Evolutionary conservation across 1,139 yeast genomes (phyloP), one percentile per base, ranked within the genome.

Genomic region (Magnusiomyces tetraspermus): DNA sequence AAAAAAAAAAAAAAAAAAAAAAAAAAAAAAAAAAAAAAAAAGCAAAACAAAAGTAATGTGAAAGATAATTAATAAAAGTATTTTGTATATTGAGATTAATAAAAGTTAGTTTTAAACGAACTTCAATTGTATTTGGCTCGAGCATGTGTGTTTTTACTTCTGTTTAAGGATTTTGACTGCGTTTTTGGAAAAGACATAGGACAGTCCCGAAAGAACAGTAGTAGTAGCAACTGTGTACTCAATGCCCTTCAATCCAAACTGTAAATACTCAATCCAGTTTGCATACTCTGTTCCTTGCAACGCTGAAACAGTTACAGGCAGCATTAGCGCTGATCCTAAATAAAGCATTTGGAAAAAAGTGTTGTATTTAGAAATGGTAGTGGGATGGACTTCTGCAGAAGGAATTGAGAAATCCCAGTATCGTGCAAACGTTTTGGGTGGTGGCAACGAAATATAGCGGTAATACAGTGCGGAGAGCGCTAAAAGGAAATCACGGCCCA

Each of bases 321-420:
- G 74, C 40, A 83, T 71, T 50, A 90, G 85, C 56, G 86, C 78
- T 19, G 80, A 73, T 0, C 95, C 96, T 49, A 94, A 76, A 61
- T 90, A 90, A 10, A 86, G 63, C 97, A 94, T 90, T 67, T 94
- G 98, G 58, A 94, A 76, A 1, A 83, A 88, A 0, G 98, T 94
- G 67, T 94, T 90, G 65, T 82, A 76, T 66, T 92, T 92, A 13
- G 96, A 89, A 41, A 94, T 79, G 50, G 76, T 71, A n/a, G 94
- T 88, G 1, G 98, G 98, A 55, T 78, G 87, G 1, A 94, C 96
- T 58, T 86, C 88, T 1, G 89, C 95, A 21, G 90, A 83, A 1
- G 96, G 94, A 45, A 81, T 79, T 58, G 81, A 78, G 62, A 89
- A 77, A 67, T 90, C 89, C 78, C 85, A 82, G 67, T 76, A 88